phyloP scores from a whole-genome alignment of 352 stramenopile genomes.

The Globisporangium abappressorium region DNA sequence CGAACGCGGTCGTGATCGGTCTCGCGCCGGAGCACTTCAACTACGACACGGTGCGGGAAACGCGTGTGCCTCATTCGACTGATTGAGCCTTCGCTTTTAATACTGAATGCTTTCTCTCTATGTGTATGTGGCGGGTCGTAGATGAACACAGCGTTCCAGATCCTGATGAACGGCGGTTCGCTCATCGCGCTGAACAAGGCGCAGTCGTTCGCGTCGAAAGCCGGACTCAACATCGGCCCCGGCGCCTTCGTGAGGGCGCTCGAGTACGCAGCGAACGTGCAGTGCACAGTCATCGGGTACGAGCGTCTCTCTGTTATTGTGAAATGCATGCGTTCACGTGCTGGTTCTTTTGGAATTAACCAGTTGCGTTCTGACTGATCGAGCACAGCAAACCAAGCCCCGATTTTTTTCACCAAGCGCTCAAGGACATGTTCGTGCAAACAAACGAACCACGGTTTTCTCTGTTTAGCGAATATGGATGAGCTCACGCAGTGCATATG shows the following conservation, averaged over 20 bases:
- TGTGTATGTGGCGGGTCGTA: slow-evolving; percentile 7
- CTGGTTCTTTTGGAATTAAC: neutral
- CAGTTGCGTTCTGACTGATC: neutral
- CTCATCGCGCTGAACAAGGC: slow-evolving; percentile 57
- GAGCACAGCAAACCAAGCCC: slow-evolving; percentile 38
- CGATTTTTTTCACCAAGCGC: slow-evolving; percentile 44
- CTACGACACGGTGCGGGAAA: slow-evolving; percentile 39
- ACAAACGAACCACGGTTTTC: too few relatives aligned
- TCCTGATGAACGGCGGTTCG: slow-evolving; percentile 42
- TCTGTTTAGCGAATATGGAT: too few relatives aligned
- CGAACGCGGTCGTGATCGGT: slow-evolving; percentile 60
- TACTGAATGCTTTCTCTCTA: neutral
- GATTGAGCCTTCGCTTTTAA: neutral
- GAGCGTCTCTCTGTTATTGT: neutral
- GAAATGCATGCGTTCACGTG: neutral
- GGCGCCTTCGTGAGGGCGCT: slow-evolving; percentile 54
- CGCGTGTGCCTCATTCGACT: neutral
- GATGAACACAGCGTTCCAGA: slow-evolving; percentile 54
- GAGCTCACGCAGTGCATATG: too few relatives aligned
- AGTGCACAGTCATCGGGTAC: slow-evolving; percentile 48
- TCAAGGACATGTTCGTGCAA: slow-evolving; percentile 36
- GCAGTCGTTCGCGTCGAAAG: slow-evolving; percentile 45
- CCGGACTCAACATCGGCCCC: slow-evolving; percentile 47
- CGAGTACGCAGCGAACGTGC: slow-evolving; percentile 40
- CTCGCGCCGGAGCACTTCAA: slow-evolving; percentile 51